These are phyloP conservation scores for Tricholoma sp. DNA, from an alignment of 768 basidiomycete species.

Conservation along the genomic window DNA sequence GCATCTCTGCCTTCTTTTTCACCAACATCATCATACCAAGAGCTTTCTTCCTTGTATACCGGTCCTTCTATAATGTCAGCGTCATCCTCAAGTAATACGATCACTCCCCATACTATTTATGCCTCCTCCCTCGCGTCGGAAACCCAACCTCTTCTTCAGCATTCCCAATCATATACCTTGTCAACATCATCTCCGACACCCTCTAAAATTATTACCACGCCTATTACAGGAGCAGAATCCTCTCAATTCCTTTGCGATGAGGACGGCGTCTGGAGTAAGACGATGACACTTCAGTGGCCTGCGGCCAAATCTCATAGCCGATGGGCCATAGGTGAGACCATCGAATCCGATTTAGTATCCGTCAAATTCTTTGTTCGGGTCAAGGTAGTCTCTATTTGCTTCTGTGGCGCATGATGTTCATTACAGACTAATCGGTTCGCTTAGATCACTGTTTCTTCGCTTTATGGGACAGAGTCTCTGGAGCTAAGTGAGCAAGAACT, in stretches of 20 bases:
- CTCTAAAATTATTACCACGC: conserved; percentile 42
- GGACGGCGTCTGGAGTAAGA: conserved; percentile 58
- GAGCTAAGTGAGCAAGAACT: conserved; percentile 70
- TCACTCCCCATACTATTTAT: conserved; percentile 32
- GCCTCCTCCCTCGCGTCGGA: conserved; percentile 28
- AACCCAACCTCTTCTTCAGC: conserved; percentile 22
- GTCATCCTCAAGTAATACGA: conserved; percentile 35
- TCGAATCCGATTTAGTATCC: conserved; percentile 56
- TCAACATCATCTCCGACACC: conserved; percentile 17
- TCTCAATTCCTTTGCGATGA: conserved; percentile 50
- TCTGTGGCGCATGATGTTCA: conserved; percentile 6
- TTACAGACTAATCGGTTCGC: conserved; percentile 11
- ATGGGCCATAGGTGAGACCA: conserved; percentile 79
- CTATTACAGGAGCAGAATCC: conserved; percentile 56
- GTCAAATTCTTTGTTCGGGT: conserved; percentile 68
- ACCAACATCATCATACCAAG: conserved; percentile 21
- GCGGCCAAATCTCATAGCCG: conserved; percentile 60
- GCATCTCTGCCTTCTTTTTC: conserved; percentile 29
- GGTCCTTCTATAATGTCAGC: conserved; percentile 19
- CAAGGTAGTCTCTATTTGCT: conserved; percentile 42
- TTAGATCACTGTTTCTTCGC: conserved; percentile 46
- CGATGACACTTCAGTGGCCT: conserved; percentile 70
- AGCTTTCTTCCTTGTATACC: conserved; percentile 10
- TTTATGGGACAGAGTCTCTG: conserved; percentile 58
- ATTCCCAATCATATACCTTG: conserved; percentile 14